A percentile compares a stretch with the other conserved stretches of the same genome.
phyloP scores from a whole-genome alignment of 2,329 filamentous ascomycete genomes.

The Fusarium sp. region DNA sequence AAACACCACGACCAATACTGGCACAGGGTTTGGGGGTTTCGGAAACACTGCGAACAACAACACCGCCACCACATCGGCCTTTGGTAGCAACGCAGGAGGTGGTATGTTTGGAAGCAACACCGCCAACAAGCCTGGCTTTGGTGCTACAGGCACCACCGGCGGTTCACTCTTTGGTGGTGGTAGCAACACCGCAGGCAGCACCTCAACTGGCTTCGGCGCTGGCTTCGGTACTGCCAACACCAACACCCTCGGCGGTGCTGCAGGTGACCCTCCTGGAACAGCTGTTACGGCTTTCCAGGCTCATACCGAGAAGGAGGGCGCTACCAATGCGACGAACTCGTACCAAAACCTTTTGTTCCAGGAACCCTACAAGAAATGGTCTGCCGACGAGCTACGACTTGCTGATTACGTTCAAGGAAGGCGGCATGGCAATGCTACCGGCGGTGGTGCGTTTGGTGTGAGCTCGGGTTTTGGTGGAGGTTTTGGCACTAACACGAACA shows the following conservation, averaged over 20 bases:
- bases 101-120: slow-evolving; percentile 66
- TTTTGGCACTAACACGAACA: slow-evolving; percentile 55
- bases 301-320: slow-evolving; percentile 78
- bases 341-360: slow-evolving; percentile 86
- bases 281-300: slow-evolving; percentile 76
- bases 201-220: slow-evolving; percentile 52
- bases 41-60: slow-evolving; percentile 48
- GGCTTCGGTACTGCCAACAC: slow-evolving; percentile 60
- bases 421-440: slow-evolving; percentile 83
- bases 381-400: slow-evolving; percentile 83
- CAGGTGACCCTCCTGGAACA: slow-evolving; percentile 75
- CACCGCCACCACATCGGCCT: slow-evolving; percentile 52
- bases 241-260: slow-evolving; percentile 61
- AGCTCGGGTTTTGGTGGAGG: slow-evolving; percentile 65
- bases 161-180: slow-evolving; percentile 62
- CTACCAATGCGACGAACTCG: slow-evolving; percentile 66
- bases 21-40: slow-evolving; percentile 58
- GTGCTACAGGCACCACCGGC: slow-evolving; percentile 55
- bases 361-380: slow-evolving; percentile 87
- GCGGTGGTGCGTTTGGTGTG: slow-evolving; percentile 86
- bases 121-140: slow-evolving; percentile 64
- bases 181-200: slow-evolving; percentile 44
- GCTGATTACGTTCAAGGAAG: slow-evolving; percentile 91
- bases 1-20: slow-evolving; percentile 54
- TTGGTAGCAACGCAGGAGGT: slow-evolving; percentile 56